Evolutionary conservation across 345 rosid genomes (phyloP).

Genomic region (Gossypium rotundifolium): DNA sequence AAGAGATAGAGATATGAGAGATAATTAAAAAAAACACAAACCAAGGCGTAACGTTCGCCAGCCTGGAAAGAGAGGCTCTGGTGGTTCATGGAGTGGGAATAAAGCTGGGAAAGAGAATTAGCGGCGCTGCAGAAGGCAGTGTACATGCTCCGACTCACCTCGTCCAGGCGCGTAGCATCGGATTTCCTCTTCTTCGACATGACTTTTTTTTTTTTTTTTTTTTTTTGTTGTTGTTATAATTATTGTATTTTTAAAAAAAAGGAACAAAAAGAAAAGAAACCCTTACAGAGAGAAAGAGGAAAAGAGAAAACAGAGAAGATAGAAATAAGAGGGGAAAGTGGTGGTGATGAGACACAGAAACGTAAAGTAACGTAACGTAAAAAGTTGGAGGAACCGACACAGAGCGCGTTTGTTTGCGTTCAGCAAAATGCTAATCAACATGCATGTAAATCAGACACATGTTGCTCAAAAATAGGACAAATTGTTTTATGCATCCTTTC

Average conservation of each 20-base stretch:
- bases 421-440: no score
- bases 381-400: no score
- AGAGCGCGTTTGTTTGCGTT: no score
- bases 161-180: slow-evolving; percentile 71
- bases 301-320: background rate
- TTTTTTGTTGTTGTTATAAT: no score
- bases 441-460: no score
- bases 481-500: no score
- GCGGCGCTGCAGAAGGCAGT: slow-evolving; percentile 87
- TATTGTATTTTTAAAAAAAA: no score
- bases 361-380: no score
- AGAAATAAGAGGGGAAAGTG: background rate
- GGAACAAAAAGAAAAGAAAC: slow-evolving; percentile 7
- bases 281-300: slow-evolving; percentile 8
- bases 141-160: slow-evolving; percentile 88
- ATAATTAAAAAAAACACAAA: background rate
- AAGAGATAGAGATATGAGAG: background rate
- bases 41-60: slow-evolving; percentile 74
- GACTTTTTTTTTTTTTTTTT: no score
- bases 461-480: no score
- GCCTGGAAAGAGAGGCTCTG: slow-evolving; percentile 74
- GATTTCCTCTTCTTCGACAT: slow-evolving; percentile 96
- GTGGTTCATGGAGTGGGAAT: slow-evolving; percentile 70
- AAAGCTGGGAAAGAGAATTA: slow-evolving; percentile 89
- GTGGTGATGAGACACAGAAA: background rate